phyloP scores from a whole-genome alignment of 1,139 yeast species.

The Magnusiomyces clavatus region DNA sequence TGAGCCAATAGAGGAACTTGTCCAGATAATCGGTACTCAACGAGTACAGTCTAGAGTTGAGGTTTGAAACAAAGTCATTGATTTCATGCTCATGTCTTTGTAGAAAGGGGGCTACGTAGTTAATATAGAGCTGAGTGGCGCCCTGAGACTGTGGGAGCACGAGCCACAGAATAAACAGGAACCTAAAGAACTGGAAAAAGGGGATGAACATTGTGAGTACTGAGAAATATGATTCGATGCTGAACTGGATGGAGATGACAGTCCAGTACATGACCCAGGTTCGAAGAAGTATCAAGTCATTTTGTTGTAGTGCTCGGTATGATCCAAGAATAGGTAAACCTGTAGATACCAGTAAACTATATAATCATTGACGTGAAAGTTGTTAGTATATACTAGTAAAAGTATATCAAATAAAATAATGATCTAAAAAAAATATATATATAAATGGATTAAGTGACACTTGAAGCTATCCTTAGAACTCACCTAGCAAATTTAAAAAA shows the following conservation, averaged over 20 bases:
- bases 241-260: slow-evolving; percentile 38
- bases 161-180: slow-evolving; percentile 43
- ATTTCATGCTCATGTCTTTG: slow-evolving; percentile 27
- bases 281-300: slow-evolving; percentile 40
- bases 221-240: slow-evolving; percentile 39
- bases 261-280: slow-evolving; percentile 63
- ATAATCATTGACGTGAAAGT: not conserved
- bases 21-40: slow-evolving; percentile 22
- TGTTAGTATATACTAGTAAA: not conserved
- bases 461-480: not conserved
- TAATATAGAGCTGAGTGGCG: slow-evolving; percentile 30
- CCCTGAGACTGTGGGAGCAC: slow-evolving; percentile 42
- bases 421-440: too few relatives aligned
- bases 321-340: slow-evolving; percentile 55
- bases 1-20: slow-evolving; percentile 6
- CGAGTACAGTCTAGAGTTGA: slow-evolving; percentile 19
- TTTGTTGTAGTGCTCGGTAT: slow-evolving; percentile 44
- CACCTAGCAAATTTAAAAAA: slow-evolving; percentile 16
- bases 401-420: too few relatives aligned
- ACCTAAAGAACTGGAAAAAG: slow-evolving; percentile 38
- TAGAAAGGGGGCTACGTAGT: slow-evolving; percentile 30
- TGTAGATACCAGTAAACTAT: slow-evolving; percentile 34
- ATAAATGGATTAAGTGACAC: not conserved
- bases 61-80: slow-evolving; percentile 21
- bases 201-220: slow-evolving; percentile 41